Conservation (phyloP, 2,329 filamentous ascomycete species). For the Lasiodiplodia sp. region DNA sequence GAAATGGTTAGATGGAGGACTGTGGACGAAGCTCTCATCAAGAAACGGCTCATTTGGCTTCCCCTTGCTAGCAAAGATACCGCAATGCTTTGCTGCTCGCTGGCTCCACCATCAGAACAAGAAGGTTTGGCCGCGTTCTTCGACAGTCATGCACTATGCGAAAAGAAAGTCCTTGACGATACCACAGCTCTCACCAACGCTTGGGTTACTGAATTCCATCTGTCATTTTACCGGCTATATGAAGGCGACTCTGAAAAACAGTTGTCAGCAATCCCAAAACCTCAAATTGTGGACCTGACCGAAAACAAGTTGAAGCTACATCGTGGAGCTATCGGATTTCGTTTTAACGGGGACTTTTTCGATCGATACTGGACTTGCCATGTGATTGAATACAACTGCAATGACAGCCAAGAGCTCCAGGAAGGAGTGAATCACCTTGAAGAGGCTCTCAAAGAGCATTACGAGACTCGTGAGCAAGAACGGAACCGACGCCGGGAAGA, state of each 20-base stretch:
- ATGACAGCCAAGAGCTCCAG: too few species aligned
- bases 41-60: constrained; percentile 12
- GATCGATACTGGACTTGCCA: constrained; percentile 46
- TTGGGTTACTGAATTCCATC: constrained; percentile 6
- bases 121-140: background rate
- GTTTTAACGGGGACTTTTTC: constrained; percentile 43
- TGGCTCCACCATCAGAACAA: background rate
- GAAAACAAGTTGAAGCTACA: background rate
- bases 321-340: constrained; percentile 34
- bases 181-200: background rate
- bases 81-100: background rate
- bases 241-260: background rate
- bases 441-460: too few species aligned
- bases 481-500: too few species aligned
- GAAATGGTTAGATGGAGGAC: too few species aligned
- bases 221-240: background rate
- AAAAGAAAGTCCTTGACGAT: background rate
- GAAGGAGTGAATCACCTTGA: too few species aligned
- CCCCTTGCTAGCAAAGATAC: background rate
- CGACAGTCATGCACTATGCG: background rate
- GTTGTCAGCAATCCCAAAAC: background rate
- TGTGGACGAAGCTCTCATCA: background rate
- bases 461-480: too few species aligned
- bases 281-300: constrained; percentile 31
- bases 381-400: too few species aligned